Base-by-base conservation (phyloP, 331 rosid species). In the Quercus lobata region DNA sequence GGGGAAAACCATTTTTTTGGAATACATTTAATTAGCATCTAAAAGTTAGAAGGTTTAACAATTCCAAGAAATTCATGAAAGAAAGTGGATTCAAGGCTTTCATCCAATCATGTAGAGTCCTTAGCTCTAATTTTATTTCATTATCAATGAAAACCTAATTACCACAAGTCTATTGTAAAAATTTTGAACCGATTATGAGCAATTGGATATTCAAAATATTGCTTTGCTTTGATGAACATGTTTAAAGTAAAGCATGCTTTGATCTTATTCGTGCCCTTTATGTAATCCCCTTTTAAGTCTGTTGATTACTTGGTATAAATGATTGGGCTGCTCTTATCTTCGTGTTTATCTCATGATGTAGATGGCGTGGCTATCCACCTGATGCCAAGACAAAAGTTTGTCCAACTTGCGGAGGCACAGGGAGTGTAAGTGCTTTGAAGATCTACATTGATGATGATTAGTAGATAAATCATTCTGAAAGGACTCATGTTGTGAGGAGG, bases 331-430 rank as follows among this genome's bases (percentile, higher is more conserved):
- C 35, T 35, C 70, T 73, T 35, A 5, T 55, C 65, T 57, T 80
- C 5, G 35, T 56, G 21, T 30, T 46, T 19, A 56, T 72, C 35
- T 76, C 84, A 68, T 76, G 82, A 82, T 87, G 82, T 80, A 96
- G 99, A 89, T 89, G 99, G 55, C 85, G 18, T 75, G 99, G 97
- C 79, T 83, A 86, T 88, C 87, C 97, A 17, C 84, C 65, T 69
- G 78, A 88, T 78, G 94, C 97, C 79, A 83, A 83, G 82, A 87
- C 89, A 82, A 82, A 82, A 81, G 88, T 86, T 54, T 95, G 99
- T 89, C 93, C 92, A 77, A 91, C 92, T 46, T 93, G 99, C 83
- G 84, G 97, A 87, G 99, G 99, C 78, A 57, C 79, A 78, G 99
- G 99, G 78, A 91, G 94, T 80, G 99, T 96, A 90, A 96, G 99